Percentiles rank a stretch among this genome's conserved stretches.
Evolutionary conservation across 2,329 filamentous ascomycete species (phyloP).

Genomic region (Chaetomiaceae sp.): DNA sequence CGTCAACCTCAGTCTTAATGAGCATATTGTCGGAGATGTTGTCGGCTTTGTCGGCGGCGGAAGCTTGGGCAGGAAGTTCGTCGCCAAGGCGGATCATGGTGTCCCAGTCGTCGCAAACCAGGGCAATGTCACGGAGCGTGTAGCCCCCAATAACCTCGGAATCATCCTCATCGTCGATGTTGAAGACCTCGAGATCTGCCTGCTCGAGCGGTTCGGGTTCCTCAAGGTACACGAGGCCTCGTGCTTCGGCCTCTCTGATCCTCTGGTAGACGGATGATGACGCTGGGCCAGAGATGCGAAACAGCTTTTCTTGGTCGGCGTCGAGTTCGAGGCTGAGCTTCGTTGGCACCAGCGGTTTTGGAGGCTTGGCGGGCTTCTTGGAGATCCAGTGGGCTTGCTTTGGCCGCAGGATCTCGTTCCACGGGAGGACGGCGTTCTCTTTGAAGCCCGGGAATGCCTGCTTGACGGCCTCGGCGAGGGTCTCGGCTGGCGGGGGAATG

Average conservation of each 20-base stretch:
- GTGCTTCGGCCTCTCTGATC: conserved; percentile 47
- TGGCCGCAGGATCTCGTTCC: conserved; percentile 76
- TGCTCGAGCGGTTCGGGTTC: conserved; percentile 38
- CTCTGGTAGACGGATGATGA: conserved; percentile 51
- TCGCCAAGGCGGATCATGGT: conserved; percentile 52
- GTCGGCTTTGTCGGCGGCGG: conserved; percentile 5
- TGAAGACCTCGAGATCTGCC: conserved; percentile 42
- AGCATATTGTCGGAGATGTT: conserved; percentile 24
- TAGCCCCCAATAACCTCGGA: conserved; percentile 69
- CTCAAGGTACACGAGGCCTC: conserved; percentile 42
- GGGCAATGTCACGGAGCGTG: conserved; percentile 73
- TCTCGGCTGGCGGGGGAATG: conserved; percentile 67
- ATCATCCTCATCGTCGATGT: conserved; percentile 44
- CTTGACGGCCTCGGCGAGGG: conserved; percentile 69
- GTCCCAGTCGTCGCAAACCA: conserved; percentile 85
- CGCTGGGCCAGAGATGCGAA: conserved; percentile 66
- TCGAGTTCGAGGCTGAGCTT: conserved; percentile 87
- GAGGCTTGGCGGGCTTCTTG: conserved; percentile 73
- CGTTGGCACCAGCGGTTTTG: conserved; percentile 76
- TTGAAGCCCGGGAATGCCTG: conserved; percentile 79
- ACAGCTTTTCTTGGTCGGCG: conserved; percentile 79
- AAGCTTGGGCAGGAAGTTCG: conserved; percentile 18
- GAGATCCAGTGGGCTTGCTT: conserved; percentile 74
- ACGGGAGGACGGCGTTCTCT: conserved; percentile 68
- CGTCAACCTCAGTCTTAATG: conserved; percentile 40